Evolutionary conservation across 1,284 basidiomycete genomes (phyloP).

Genomic region (Marasmius oreades): DNA sequence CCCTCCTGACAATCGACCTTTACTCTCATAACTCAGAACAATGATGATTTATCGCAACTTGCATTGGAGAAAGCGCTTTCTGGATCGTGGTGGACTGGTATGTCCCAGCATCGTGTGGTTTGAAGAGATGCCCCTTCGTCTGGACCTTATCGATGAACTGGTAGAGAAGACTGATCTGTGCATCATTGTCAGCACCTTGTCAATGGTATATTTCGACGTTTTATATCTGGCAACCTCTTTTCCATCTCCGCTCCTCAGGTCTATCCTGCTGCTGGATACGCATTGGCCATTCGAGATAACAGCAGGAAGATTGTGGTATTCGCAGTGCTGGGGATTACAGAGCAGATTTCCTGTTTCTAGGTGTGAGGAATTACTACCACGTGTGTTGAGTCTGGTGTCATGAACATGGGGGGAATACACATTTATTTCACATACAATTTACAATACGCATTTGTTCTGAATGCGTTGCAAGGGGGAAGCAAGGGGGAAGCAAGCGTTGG

Average conservation of each 20-base stretch:
- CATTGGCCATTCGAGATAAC: slow-evolving; percentile 26
- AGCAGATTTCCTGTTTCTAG: slow-evolving; percentile 47
- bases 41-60: slow-evolving; percentile 46
- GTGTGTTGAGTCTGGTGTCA: slow-evolving; percentile 24
- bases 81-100: slow-evolving; percentile 37
- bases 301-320: slow-evolving; percentile 54
- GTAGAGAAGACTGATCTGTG: slow-evolving; percentile 53
- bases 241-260: slow-evolving; percentile 24
- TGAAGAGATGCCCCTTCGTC: slow-evolving; percentile 45
- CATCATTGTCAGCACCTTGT: slow-evolving; percentile 63
- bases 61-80: slow-evolving; percentile 9
- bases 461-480: no score
- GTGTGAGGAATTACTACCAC: slow-evolving; percentile 43
- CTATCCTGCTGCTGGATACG: slow-evolving; percentile 37
- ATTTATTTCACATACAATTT: no score
- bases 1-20: no score
- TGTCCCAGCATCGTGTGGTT: slow-evolving; percentile 70
- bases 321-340: slow-evolving; percentile 36
- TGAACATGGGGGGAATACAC: no score
- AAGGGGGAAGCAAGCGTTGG: no score
- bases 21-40: slow-evolving; percentile 63
- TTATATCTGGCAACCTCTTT: not conserved
- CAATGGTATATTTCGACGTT: slow-evolving; percentile 37
- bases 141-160: slow-evolving; percentile 41
- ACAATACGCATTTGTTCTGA: no score